phyloP scores from a whole-genome alignment of 208 protist species.

The Leishmania braziliensis region DNA sequence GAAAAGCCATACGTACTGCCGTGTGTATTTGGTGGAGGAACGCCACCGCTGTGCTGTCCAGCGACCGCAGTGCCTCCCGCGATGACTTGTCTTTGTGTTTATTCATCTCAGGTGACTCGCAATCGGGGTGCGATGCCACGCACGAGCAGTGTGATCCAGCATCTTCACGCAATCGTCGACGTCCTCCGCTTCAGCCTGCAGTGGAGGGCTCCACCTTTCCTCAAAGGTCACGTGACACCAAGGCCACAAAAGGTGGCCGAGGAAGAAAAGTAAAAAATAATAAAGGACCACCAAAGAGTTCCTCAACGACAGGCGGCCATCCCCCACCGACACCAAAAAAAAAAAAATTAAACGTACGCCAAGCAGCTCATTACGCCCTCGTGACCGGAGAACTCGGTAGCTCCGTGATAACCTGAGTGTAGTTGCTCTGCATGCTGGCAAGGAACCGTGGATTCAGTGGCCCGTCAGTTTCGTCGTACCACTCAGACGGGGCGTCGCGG shows the following conservation, averaged over 20 bases:
- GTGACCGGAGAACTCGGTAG: slow-evolving; percentile 30
- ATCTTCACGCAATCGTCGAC: background rate
- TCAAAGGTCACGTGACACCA: background rate
- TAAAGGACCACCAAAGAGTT: background rate
- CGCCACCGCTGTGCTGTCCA: background rate
- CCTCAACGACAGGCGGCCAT: background rate
- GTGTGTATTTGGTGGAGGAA: background rate
- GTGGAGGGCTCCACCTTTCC: background rate
- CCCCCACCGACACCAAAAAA: background rate
- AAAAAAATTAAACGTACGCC: background rate
- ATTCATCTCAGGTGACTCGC: background rate
- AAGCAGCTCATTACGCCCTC: background rate
- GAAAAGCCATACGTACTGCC: background rate
- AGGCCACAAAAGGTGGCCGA: background rate
- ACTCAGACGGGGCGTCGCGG: slow-evolving; percentile 56
- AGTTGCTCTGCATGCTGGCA: slow-evolving; percentile 71
- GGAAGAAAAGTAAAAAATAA: background rate
- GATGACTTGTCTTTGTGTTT: background rate
- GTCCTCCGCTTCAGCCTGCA: background rate
- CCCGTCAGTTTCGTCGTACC: slow-evolving; percentile 83
- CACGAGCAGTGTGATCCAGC: background rate
- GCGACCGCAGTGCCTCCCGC: background rate
- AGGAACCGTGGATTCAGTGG: slow-evolving; percentile 89
- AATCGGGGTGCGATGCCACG: background rate
- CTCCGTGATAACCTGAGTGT: slow-evolving; percentile 64